Evolutionary conservation across 257 asterid species (phyloP).

Genomic region (Vinca minor): DNA sequence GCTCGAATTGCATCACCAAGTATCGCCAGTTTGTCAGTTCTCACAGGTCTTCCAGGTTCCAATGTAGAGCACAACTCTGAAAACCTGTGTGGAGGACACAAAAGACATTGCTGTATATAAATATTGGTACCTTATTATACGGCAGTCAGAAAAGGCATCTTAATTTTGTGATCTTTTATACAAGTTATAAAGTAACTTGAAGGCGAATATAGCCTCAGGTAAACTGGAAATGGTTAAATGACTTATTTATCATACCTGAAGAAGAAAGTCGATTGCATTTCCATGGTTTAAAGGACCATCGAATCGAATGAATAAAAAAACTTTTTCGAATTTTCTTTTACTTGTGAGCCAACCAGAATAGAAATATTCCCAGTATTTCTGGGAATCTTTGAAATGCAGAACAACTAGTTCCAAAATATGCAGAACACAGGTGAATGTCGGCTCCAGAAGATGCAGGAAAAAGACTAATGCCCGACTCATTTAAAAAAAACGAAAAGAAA

Average conservation of each 20-base stretch:
- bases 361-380: not conserved
- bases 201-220: not conserved
- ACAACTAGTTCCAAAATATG: not conserved
- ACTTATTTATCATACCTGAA: too few species aligned
- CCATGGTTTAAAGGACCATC: not conserved
- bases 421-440: not conserved
- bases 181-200: not conserved
- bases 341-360: not conserved
- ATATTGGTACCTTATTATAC: not conserved
- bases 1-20: slow-evolving; percentile 63
- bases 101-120: not conserved
- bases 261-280: not conserved
- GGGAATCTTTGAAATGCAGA: not conserved
- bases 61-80: slow-evolving; percentile 49
- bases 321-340: not conserved
- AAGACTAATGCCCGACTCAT: not conserved
- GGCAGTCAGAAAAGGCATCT: not conserved
- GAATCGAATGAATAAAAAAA: too few species aligned
- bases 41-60: slow-evolving; percentile 66
- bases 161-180: not conserved
- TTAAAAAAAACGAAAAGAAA: not conserved
- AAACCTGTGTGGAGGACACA: slow-evolving; percentile 42
- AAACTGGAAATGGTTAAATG: not conserved
- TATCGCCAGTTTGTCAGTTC: slow-evolving; percentile 63
- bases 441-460: not conserved